Evolutionary conservation across 2,329 filamentous ascomycete species (phyloP).

Genomic region (Plenodomus tracheiphilus): DNA sequence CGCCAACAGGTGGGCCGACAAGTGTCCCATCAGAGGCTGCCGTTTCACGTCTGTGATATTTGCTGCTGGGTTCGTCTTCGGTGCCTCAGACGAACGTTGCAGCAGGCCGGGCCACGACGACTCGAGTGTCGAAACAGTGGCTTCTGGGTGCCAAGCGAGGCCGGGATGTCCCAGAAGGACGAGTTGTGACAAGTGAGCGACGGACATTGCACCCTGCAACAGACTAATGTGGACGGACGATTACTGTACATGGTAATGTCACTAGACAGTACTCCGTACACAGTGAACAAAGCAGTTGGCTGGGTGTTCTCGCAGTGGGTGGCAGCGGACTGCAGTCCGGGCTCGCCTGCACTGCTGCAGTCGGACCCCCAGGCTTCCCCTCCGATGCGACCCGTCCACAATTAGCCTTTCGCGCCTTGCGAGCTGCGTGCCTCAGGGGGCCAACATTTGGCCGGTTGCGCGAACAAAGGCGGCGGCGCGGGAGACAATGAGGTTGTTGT

Average conservation of each 20-base stretch:
- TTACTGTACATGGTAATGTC: too few species aligned
- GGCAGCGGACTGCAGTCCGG: too few species aligned
- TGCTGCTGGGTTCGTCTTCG: conserved; percentile 15
- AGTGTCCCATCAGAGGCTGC: conserved; percentile 5
- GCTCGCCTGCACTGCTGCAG: background rate
- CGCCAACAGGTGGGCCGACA: conserved; percentile 23
- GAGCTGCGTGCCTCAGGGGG: conserved; percentile 24
- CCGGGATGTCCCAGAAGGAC: conserved; percentile 2
- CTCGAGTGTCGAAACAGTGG: conserved; percentile 6
- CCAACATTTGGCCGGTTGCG: conserved; percentile 8
- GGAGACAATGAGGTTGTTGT: background rate
- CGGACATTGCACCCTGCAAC: too few species aligned
- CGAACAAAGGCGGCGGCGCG: conserved; percentile 11
- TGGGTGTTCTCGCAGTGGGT: too few species aligned
- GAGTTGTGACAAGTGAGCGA: background rate
- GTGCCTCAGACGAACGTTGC: conserved; percentile 8
- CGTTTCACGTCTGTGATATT: conserved; percentile 20
- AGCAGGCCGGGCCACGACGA: background rate
- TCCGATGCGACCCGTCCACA: conserved; percentile 16
- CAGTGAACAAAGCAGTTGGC: too few species aligned
- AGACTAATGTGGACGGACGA: too few species aligned
- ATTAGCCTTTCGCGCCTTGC: conserved; percentile 10
- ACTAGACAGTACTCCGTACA: too few species aligned
- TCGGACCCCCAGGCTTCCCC: conserved; percentile 5
- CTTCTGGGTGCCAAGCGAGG: conserved; percentile 4